Percentiles rank a stretch among this genome's conserved stretches.
Evolutionary conservation across 345 rosid species (phyloP).

Genomic region (Brassica rapa): DNA sequence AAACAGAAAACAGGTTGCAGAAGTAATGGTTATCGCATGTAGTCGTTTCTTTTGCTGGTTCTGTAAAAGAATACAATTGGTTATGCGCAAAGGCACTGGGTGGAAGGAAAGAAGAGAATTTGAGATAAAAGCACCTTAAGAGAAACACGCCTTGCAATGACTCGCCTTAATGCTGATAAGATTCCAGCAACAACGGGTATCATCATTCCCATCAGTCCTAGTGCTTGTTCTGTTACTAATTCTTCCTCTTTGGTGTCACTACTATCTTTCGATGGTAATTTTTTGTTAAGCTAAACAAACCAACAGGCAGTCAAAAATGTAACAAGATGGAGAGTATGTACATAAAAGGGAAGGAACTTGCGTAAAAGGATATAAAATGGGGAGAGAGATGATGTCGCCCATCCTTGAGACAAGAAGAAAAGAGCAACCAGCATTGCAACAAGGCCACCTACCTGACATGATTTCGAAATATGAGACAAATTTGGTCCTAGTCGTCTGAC

Average conservation of each 20-base stretch:
- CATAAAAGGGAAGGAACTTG: background rate
- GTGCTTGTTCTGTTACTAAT: constrained; percentile 51
- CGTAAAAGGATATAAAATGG: constrained; percentile 83
- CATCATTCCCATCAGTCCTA: constrained; percentile 75
- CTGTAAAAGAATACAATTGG: constrained; percentile 43
- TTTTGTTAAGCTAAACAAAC: constrained; percentile 58
- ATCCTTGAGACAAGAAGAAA: constrained; percentile 92
- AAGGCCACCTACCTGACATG: constrained; percentile 84
- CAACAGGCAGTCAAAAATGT: background rate
- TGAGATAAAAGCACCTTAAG: constrained; percentile 63
- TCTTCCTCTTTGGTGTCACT: constrained; percentile 43
- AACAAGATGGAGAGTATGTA: constrained; percentile 5
- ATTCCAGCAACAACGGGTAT: constrained; percentile 92
- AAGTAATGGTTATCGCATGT: constrained; percentile 81
- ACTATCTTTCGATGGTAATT: constrained; percentile 62
- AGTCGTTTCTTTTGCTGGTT: constrained; percentile 90
- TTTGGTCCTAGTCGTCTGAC: background rate
- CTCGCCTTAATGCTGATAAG: constrained; percentile 89
- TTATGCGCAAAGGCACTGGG: background rate
- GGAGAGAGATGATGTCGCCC: constrained; percentile 82
- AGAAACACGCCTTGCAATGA: constrained; percentile 91
- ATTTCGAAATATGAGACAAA: constrained; percentile 9
- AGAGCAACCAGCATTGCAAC: constrained; percentile 82
- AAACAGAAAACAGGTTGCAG: constrained; percentile 89
- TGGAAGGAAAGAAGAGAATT: background rate